phyloP scores from a whole-genome alignment of 371 early-diverging fungal genomes.

The Mucor racemosus region DNA sequence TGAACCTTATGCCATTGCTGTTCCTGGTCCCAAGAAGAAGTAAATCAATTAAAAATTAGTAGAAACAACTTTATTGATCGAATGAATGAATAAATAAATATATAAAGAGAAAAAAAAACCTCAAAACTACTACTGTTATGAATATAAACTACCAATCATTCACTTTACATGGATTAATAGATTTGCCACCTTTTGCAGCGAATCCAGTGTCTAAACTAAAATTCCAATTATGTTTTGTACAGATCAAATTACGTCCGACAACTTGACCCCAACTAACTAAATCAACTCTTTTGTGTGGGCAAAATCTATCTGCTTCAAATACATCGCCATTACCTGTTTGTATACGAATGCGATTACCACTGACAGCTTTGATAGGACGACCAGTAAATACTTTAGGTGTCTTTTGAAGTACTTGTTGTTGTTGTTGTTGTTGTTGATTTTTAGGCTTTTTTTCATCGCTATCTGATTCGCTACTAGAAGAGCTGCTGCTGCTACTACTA shows the following conservation, averaged over 20 bases:
- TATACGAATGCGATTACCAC: slow-evolving; percentile 61
- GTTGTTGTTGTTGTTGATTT: neutral
- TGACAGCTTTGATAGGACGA: slow-evolving; percentile 48
- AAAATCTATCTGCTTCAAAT: slow-evolving; percentile 70
- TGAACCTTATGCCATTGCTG: slow-evolving; percentile 47
- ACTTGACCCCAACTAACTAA: slow-evolving; percentile 68
- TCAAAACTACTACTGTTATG: neutral
- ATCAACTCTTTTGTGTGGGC: slow-evolving; percentile 74
- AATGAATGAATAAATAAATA: neutral
- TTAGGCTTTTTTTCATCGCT: slow-evolving; percentile 15
- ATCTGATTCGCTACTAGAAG: slow-evolving; percentile 28
- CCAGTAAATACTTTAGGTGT: slow-evolving; percentile 29
- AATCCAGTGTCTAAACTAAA: slow-evolving; percentile 57
- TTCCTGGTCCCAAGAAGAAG: slow-evolving; percentile 30
- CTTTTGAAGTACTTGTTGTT: neutral
- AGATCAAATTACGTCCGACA: slow-evolving; percentile 59
- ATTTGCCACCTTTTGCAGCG: slow-evolving; percentile 54
- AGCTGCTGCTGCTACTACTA: slow-evolving; percentile 30
- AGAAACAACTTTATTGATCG: slow-evolving; percentile 1
- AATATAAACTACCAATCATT: slow-evolving; percentile 59
- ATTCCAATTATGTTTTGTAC: slow-evolving; percentile 72
- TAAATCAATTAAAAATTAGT: slow-evolving; percentile 3
- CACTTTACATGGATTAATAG: slow-evolving; percentile 65
- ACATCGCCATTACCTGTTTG: slow-evolving; percentile 55
- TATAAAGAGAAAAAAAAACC: slow-evolving; percentile 8